These are phyloP conservation scores for Aspergillus chevalieri DNA, from an alignment of 2,329 filamentous ascomycete genomes.

Conservation along the genomic window DNA sequence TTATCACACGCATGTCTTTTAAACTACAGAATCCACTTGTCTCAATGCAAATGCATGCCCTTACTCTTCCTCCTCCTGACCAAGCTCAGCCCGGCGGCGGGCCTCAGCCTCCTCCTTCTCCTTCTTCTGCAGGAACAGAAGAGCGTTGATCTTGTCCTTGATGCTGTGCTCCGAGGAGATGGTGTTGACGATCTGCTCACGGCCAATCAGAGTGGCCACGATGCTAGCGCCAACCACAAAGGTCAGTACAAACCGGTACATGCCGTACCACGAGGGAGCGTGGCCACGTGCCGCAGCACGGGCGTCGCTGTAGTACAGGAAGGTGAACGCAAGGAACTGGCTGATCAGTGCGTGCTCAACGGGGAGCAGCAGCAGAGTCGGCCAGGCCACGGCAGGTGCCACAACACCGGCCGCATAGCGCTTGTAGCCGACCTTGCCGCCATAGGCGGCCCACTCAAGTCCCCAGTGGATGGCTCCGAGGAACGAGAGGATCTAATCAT, in stretches of 20 bases:
- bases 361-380: constrained; percentile 76
- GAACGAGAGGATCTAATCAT: constrained; percentile 73
- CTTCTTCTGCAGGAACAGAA: constrained; percentile 45
- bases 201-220: constrained; percentile 71
- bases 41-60: constrained; percentile 3
- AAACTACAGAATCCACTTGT: not conserved
- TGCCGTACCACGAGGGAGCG: constrained; percentile 78
- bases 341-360: constrained; percentile 77
- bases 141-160: constrained; percentile 47
- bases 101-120: constrained; percentile 41
- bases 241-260: constrained; percentile 87
- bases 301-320: constrained; percentile 78
- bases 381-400: constrained; percentile 79
- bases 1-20: not conserved
- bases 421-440: constrained; percentile 62
- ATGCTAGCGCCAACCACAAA: constrained; percentile 82
- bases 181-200: constrained; percentile 62
- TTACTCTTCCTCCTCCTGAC: constrained; percentile 28
- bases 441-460: constrained; percentile 70
- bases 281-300: constrained; percentile 67
- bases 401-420: constrained; percentile 79
- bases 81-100: constrained; percentile 26
- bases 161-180: constrained; percentile 31
- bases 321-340: constrained; percentile 79
- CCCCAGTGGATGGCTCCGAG: constrained; percentile 93